phyloP scores from a whole-genome alignment of 2,329 filamentous ascomycete genomes.

The Cytospora schulzeri region DNA sequence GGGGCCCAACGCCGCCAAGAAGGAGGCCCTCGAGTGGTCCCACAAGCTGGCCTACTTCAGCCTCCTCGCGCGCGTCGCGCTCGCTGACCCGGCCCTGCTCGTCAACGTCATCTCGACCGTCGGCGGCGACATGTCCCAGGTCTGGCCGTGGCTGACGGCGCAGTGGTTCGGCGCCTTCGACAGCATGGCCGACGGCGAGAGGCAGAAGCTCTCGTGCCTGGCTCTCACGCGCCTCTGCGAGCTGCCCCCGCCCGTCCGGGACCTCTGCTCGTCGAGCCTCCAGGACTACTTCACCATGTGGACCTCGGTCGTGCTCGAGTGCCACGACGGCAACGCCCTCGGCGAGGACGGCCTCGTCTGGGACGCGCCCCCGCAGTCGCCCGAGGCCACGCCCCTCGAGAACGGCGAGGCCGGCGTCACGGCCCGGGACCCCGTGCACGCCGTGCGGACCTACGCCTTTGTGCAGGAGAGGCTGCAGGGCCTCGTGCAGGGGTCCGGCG shows the following conservation, averaged over 20 bases:
- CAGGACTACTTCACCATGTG: conserved; percentile 78
- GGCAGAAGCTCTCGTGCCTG: conserved; percentile 72
- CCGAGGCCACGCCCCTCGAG: conserved; percentile 61
- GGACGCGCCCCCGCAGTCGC: conserved; percentile 40
- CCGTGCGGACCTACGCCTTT: conserved; percentile 64
- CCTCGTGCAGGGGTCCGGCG: conserved; percentile 62
- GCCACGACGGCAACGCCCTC: conserved; percentile 61
- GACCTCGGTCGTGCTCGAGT: conserved; percentile 68
- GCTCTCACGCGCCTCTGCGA: conserved; percentile 73
- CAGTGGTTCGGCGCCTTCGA: conserved; percentile 73
- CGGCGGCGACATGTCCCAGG: conserved; percentile 45
- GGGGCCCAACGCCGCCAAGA: conserved; percentile 72
- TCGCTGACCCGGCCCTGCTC: conserved; percentile 72
- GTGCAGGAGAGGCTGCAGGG: conserved; percentile 63
- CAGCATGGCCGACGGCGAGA: conserved; percentile 64
- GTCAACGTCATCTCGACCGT: conserved; percentile 55
- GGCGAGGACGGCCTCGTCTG: conserved; percentile 56
- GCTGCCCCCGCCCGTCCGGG: conserved; percentile 57
- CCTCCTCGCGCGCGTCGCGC: conserved; percentile 75
- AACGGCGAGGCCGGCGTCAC: conserved; percentile 55
- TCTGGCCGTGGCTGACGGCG: conserved; percentile 61
- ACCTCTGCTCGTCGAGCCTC: conserved; percentile 61
- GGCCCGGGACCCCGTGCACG: conserved; percentile 67
- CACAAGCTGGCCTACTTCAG: conserved; percentile 69
- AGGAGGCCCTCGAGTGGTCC: conserved; percentile 56